These are phyloP conservation scores for Aspergillus pseudoterreus DNA, from an alignment of 2,329 filamentous ascomycete species.

Conservation along the genomic window DNA sequence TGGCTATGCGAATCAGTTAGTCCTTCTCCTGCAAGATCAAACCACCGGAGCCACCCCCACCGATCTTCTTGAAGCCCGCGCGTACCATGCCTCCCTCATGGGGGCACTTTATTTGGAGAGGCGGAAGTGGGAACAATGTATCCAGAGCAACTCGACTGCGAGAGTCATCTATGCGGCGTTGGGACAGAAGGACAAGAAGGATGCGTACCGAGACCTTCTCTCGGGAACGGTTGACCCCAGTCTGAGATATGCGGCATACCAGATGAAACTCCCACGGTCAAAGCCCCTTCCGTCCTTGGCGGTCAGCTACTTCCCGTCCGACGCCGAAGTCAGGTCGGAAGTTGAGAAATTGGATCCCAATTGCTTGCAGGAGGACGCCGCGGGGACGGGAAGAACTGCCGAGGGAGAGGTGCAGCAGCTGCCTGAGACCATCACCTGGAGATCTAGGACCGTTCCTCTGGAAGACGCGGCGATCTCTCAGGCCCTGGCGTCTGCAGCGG, in stretches of 20 bases:
- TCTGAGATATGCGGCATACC: slow-evolving; percentile 90
- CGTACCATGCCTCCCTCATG: slow-evolving; percentile 72
- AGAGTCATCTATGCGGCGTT: slow-evolving; percentile 80
- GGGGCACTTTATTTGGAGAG: slow-evolving; percentile 84
- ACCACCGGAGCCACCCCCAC: slow-evolving; percentile 60
- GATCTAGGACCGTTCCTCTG: slow-evolving; percentile 77
- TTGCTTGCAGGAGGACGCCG: slow-evolving; percentile 59
- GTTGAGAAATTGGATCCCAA: slow-evolving; percentile 69
- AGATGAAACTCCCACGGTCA: slow-evolving; percentile 81
- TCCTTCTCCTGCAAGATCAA: slow-evolving; percentile 61
- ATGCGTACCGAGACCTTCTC: slow-evolving; percentile 81
- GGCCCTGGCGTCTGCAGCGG: slow-evolving; percentile 67
- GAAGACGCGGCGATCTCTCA: slow-evolving; percentile 91
- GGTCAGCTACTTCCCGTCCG: slow-evolving; percentile 69
- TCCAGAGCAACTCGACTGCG: slow-evolving; percentile 71
- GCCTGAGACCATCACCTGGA: slow-evolving; percentile 78
- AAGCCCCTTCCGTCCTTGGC: slow-evolving; percentile 76
- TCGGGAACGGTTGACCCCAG: slow-evolving; percentile 86
- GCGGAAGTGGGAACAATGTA: slow-evolving; percentile 75
- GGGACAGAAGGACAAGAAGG: slow-evolving; percentile 60
- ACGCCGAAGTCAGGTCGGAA: slow-evolving; percentile 57
- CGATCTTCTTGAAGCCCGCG: slow-evolving; percentile 79
- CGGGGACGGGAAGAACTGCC: slow-evolving; percentile 44
- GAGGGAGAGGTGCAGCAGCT: slow-evolving; percentile 48
- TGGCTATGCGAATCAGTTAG: slow-evolving; percentile 64